Percentiles rank a stretch among this genome's conserved stretches.
Evolutionary conservation across 148 eudicot species (phyloP).

Genomic region (Rhododendron griersonianum): DNA sequence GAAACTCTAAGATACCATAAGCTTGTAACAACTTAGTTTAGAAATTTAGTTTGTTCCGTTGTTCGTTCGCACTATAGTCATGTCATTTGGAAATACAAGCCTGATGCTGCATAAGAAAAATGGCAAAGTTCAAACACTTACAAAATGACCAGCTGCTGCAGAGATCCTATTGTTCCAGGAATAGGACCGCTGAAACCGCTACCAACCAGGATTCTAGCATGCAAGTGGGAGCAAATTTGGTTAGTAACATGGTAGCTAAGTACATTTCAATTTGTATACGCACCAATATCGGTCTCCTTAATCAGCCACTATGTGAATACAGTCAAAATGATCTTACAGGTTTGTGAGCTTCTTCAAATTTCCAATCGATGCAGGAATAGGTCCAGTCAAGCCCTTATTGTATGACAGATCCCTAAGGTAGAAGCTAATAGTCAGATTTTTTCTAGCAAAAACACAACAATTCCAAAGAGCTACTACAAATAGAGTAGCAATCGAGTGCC

Average conservation of each 20-base stretch:
- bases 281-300: not conserved
- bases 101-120: not conserved
- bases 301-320: not conserved
- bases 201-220: constrained; percentile 61
- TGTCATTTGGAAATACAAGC: not conserved
- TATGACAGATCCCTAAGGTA: constrained; percentile 73
- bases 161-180: constrained; percentile 70
- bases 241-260: not conserved
- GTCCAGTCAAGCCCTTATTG: constrained; percentile 60
- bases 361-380: constrained; percentile 65
- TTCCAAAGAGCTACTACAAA: not conserved
- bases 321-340: constrained; percentile 45
- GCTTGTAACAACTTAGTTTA: not conserved
- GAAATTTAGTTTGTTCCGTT: not conserved
- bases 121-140: constrained; percentile 34
- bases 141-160: constrained; percentile 47
- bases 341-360: constrained; percentile 44
- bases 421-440: not conserved
- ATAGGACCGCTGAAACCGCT: constrained; percentile 62
- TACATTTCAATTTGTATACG: not conserved
- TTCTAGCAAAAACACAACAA: not conserved
- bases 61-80: not conserved
- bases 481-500: not conserved
- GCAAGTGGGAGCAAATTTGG: not conserved
- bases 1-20: not conserved